A percentile compares a stretch with the other conserved stretches of the same genome.
Conservation (phyloP, 2,329 filamentous ascomycete genomes). For the Aspergillus sp. region DNA sequence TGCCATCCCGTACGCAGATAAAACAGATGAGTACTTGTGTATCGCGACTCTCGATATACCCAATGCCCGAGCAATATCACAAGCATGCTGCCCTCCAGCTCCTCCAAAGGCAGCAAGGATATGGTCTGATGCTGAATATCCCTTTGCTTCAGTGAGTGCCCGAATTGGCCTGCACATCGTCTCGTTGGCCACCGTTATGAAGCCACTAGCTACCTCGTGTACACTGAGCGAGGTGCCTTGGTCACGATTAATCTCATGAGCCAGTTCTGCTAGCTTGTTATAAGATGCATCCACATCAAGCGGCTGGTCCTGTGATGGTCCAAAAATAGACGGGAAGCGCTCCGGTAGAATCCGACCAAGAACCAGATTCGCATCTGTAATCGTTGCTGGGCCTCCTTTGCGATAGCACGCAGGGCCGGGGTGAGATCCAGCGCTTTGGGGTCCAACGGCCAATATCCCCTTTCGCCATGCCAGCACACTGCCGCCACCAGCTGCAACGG, state of each 20-base stretch:
- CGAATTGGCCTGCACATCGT: slow-evolving; percentile 69
- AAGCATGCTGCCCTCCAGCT: slow-evolving; percentile 88
- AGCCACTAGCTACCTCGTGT: slow-evolving; percentile 40
- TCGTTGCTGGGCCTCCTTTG: slow-evolving; percentile 85
- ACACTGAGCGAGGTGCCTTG: slow-evolving; percentile 54
- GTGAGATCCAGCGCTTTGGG: slow-evolving; percentile 79
- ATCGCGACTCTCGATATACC: slow-evolving; percentile 83
- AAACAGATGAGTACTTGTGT: slow-evolving; percentile 85
- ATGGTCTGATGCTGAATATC: slow-evolving; percentile 74
- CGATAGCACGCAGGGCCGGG: slow-evolving; percentile 90
- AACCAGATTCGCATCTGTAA: slow-evolving; percentile 89
- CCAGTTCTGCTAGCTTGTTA: slow-evolving; percentile 65
- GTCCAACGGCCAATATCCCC: slow-evolving; percentile 86
- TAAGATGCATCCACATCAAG: slow-evolving; percentile 75
- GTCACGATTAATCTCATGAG: slow-evolving; percentile 61
- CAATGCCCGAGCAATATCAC: slow-evolving; percentile 81
- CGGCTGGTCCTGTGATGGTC: slow-evolving; percentile 80
- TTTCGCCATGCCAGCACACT: slow-evolving; percentile 77
- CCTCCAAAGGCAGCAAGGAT: slow-evolving; percentile 88
- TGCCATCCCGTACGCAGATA: slow-evolving; percentile 92
- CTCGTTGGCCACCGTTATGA: slow-evolving; percentile 45
- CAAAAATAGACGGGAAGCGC: slow-evolving; percentile 96
- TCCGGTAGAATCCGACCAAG: slow-evolving; percentile 83
- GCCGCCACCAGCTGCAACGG: slow-evolving; percentile 80
- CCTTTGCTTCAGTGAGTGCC: slow-evolving; percentile 87